Conservation (phyloP, 805 yeast genomes). For the Debaryomyces castellii region DNA sequence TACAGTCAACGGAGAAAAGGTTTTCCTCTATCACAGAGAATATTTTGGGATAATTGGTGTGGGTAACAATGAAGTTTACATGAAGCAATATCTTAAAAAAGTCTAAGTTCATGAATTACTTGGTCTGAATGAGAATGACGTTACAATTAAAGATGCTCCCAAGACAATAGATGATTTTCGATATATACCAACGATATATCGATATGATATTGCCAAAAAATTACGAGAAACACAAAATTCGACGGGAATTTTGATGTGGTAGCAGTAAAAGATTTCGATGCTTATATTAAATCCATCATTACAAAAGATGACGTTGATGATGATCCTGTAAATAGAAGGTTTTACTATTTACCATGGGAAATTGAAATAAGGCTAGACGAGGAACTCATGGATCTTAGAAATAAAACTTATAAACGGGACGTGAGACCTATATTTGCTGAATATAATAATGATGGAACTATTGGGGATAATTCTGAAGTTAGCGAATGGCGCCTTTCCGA, state of each 20-base stretch:
- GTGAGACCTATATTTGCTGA: not conserved
- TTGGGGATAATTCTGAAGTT: not conserved
- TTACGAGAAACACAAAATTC: conserved; percentile 1
- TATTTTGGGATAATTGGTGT: conserved; percentile 1
- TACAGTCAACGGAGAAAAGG: not conserved
- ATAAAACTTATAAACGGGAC: not conserved
- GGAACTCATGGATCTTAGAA: not conserved
- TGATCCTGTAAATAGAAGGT: not conserved
- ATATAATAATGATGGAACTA: not conserved
- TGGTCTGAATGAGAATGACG: not conserved
- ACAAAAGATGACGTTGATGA: not conserved
- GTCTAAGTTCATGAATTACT: not conserved
- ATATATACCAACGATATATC: not conserved
- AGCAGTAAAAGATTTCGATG: not conserved
- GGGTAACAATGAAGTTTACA: not conserved
- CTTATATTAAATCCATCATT: not conserved
- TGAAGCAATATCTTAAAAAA: not conserved
- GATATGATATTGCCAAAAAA: not conserved
- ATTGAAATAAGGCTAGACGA: not conserved
- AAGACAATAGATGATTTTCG: not conserved
- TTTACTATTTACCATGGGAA: not conserved
- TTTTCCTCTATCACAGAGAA: not conserved
- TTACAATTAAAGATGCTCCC: not conserved
- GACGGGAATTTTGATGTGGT: not conserved
- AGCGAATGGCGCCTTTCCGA: not conserved